A percentile compares a stretch with the other conserved stretches of the same genome.
These are phyloP conservation scores for Cylindrotheca fusiformis DNA, from an alignment of 108 stramenopile species.

Conservation along the genomic window DNA sequence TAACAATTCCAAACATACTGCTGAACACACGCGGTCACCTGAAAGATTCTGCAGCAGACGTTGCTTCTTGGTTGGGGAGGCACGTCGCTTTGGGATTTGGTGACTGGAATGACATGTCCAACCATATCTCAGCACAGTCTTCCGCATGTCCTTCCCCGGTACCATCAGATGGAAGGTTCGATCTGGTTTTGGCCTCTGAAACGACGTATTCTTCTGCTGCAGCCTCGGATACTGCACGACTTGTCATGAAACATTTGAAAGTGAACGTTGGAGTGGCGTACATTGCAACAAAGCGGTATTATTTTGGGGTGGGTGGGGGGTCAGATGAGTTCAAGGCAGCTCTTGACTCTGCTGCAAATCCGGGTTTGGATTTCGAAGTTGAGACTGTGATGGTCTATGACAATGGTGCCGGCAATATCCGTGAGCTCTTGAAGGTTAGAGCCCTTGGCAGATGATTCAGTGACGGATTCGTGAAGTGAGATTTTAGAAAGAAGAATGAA, in stretches of 20 bases:
- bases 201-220: constrained; percentile 70
- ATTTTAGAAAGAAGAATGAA: too few species aligned
- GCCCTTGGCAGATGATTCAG: not conserved
- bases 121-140: constrained; percentile 20
- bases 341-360: not conserved
- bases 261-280: constrained; percentile 53
- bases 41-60: constrained; percentile 1
- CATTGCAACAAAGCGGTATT: constrained; percentile 81
- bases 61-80: constrained; percentile 18
- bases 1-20: constrained; percentile 55
- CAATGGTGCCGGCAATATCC: constrained; percentile 76
- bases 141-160: constrained; percentile 6
- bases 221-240: constrained; percentile 63
- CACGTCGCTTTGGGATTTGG: constrained; percentile 53
- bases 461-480: too few species aligned
- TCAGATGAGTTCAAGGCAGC: constrained; percentile 49
- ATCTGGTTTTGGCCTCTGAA: constrained; percentile 79
- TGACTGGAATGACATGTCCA: constrained; percentile 67
- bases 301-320: constrained; percentile 88
- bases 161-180: constrained; percentile 43
- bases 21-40: constrained; percentile 34
- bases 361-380: constrained; percentile 12
- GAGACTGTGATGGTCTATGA: constrained; percentile 46
- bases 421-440: constrained; percentile 59
- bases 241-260: constrained; percentile 58